These are phyloP conservation scores for Lasiosphaeria hispida DNA, from an alignment of 495 filamentous ascomycete species.

Conservation along the genomic window DNA sequence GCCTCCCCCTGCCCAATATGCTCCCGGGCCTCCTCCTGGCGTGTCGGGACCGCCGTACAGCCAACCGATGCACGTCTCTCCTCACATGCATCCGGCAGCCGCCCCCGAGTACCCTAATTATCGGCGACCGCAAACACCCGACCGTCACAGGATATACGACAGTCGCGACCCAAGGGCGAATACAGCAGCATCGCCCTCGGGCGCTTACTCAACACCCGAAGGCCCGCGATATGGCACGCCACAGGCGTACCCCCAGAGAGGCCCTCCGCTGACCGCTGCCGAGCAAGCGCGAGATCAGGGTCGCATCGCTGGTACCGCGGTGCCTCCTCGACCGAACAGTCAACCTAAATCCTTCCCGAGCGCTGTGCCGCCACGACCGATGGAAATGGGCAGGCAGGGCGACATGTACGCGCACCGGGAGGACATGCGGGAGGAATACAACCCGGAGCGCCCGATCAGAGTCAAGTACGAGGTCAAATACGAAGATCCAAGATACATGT, in stretches of 20 bases:
- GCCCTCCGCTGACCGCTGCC: slow-evolving; percentile 38
- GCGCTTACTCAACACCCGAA: slow-evolving; percentile 50
- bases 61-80: slow-evolving; percentile 51
- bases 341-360: slow-evolving; percentile 49
- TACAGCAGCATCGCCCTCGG: slow-evolving; percentile 47
- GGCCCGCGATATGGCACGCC: slow-evolving; percentile 55
- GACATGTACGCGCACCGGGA: slow-evolving; percentile 45
- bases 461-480: slow-evolving; percentile 30
- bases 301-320: slow-evolving; percentile 36
- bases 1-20: slow-evolving; percentile 52
- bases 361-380: slow-evolving; percentile 38
- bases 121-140: slow-evolving; percentile 72
- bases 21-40: slow-evolving; percentile 50
- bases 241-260: slow-evolving; percentile 44
- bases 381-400: slow-evolving; percentile 37
- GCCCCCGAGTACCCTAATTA: slow-evolving; percentile 56
- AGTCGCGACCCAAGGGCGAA: slow-evolving; percentile 44
- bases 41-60: slow-evolving; percentile 46
- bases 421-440: slow-evolving; percentile 44
- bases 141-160: slow-evolving; percentile 55
- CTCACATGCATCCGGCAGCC: slow-evolving; percentile 42
- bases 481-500: slow-evolving; percentile 33
- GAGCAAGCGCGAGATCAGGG: slow-evolving; percentile 43
- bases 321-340: slow-evolving; percentile 49
- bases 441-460: slow-evolving; percentile 44